These are phyloP conservation scores for Parsonsia alboflavescens DNA, from an alignment of 257 asterid genomes.

Conservation along the genomic window DNA sequence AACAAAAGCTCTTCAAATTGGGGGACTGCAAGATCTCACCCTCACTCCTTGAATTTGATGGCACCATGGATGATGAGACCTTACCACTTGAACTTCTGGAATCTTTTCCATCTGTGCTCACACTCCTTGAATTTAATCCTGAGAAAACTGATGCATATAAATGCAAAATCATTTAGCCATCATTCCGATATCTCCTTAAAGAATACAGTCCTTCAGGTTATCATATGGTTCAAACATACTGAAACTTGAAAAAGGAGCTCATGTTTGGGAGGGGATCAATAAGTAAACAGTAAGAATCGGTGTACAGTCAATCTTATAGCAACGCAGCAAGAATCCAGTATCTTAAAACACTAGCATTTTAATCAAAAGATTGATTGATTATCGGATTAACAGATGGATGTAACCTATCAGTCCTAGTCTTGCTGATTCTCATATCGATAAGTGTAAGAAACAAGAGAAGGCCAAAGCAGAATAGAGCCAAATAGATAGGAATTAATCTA, in stretches of 20 bases:
- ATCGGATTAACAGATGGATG: background rate
- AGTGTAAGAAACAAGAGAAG: background rate
- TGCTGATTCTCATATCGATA: constrained; percentile 3
- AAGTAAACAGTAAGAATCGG: background rate
- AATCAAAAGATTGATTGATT: background rate
- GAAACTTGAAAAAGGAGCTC: background rate
- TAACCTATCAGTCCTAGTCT: background rate
- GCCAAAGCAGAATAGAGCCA: background rate
- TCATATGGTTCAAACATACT: background rate
- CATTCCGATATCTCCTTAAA: background rate
- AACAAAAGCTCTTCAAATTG: constrained; percentile 56
- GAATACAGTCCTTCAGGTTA: background rate
- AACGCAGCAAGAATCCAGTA: background rate
- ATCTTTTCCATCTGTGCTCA: constrained; percentile 38
- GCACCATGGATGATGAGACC: constrained; percentile 32
- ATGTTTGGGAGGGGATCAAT: background rate
- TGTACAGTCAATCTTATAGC: background rate
- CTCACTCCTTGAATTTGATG: constrained; percentile 61
- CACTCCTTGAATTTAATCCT: constrained; percentile 49
- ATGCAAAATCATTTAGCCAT: background rate
- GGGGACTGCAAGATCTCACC: constrained; percentile 84
- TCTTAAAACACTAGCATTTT: background rate
- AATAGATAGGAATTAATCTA: background rate
- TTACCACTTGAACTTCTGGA: constrained; percentile 35
- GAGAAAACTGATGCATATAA: constrained; percentile 13